phyloP scores from a whole-genome alignment of 352 stramenopile species.

The Globisporangium heterothallicum region DNA sequence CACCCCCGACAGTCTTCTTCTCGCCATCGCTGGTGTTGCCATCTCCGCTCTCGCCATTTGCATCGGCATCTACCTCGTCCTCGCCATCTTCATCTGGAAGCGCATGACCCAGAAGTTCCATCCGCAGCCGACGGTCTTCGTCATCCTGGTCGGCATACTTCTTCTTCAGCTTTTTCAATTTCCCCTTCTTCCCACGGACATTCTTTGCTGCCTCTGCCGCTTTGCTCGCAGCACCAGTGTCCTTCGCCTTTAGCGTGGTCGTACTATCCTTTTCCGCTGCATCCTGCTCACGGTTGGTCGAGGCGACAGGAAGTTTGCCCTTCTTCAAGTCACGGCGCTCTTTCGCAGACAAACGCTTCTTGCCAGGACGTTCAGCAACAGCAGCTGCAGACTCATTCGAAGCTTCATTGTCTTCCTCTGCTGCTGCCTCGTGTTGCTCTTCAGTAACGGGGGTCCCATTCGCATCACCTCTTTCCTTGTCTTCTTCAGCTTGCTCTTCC shows the following conservation, averaged over 20 bases:
- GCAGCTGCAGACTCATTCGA: slow-evolving; percentile 6
- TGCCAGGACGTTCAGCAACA: slow-evolving; percentile 26
- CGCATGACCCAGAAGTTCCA: slow-evolving; percentile 85
- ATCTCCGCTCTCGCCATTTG: slow-evolving; percentile 9
- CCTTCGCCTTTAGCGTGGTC: slow-evolving; percentile 14
- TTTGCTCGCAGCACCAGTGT: slow-evolving; percentile 25
- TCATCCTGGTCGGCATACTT: slow-evolving; percentile 97
- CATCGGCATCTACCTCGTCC: slow-evolving; percentile 18
- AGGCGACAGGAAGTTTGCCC: slow-evolving; percentile 20
- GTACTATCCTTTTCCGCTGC: slow-evolving; percentile 14
- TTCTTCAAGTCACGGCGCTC: slow-evolving; percentile 81
- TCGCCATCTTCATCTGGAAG: slow-evolving; percentile 21
- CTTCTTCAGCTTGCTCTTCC: background rate
- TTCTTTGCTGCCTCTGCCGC: slow-evolving; percentile 20
- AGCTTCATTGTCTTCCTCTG: slow-evolving; percentile 14
- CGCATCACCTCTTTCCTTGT: background rate
- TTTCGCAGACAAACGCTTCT: slow-evolving; percentile 63
- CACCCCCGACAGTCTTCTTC: slow-evolving; percentile 3
- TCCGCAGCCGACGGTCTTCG: slow-evolving; percentile 90
- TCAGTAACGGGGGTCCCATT: slow-evolving; percentile 9
- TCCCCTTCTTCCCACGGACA: slow-evolving; percentile 90
- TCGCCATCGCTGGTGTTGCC: slow-evolving; percentile 14
- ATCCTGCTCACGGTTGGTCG: background rate
- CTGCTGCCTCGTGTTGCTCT: slow-evolving; percentile 13
- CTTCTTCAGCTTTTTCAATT: slow-evolving; percentile 93